Evolutionary conservation across 257 asterid genomes (phyloP).

Genomic region (Nicotiana paniculata): DNA sequence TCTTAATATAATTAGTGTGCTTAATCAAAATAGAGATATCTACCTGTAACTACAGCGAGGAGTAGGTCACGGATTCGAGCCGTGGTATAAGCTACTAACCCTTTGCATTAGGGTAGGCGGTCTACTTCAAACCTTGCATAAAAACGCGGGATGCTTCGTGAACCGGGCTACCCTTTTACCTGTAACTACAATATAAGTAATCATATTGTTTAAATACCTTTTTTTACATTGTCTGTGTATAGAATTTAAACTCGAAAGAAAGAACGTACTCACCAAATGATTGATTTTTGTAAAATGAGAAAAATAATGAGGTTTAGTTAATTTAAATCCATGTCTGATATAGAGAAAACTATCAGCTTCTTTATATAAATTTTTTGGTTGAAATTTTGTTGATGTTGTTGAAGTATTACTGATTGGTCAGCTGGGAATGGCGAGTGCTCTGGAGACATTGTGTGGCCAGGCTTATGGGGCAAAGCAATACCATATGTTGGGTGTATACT

Average conservation of each 20-base stretch:
- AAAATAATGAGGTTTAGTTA: neutral
- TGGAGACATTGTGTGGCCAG: conserved; percentile 60
- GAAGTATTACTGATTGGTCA: conserved; percentile 7
- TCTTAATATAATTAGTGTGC: no score
- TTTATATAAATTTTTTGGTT: neutral
- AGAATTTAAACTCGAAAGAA: neutral
- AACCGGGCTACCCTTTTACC: neutral
- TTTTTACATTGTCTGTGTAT: neutral
- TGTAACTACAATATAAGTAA: neutral
- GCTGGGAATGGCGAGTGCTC: conserved; percentile 71
- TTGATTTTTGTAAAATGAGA: neutral
- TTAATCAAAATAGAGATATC: no score
- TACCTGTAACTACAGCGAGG: no score
- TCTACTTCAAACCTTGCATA: no score
- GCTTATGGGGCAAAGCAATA: conserved; percentile 53
- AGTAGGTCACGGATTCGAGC: no score
- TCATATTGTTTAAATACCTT: neutral
- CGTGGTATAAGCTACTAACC: no score
- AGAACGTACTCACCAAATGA: neutral
- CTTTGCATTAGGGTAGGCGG: no score
- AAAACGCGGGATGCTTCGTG: no score
- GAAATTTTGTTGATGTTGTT: neutral
- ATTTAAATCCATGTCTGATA: neutral
- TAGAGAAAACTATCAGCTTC: neutral
- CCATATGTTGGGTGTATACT: conserved; percentile 41